These are phyloP conservation scores for Penstemon davidsonii DNA, from an alignment of 257 asterid species.

Conservation along the genomic window DNA sequence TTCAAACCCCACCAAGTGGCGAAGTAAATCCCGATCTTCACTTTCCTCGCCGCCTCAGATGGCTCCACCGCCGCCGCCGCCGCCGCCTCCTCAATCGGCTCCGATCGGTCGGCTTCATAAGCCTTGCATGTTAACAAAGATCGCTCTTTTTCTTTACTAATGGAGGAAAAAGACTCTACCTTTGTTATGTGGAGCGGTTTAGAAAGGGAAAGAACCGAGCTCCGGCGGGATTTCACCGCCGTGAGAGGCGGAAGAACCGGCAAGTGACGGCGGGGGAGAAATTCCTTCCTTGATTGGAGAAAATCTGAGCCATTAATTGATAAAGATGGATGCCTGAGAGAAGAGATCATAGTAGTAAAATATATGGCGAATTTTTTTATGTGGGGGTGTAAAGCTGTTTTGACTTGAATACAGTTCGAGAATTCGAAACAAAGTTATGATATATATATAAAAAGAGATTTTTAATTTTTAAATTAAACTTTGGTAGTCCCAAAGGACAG, in stretches of 20 bases:
- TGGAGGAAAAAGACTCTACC: constrained; percentile 25
- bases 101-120: constrained; percentile 71
- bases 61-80: constrained; percentile 22
- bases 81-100: constrained; percentile 42
- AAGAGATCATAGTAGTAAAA: constrained; percentile 58
- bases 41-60: constrained; percentile 67
- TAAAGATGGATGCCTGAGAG: constrained; percentile 48
- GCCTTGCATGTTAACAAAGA: constrained; percentile 58
- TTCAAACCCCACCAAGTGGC: constrained; percentile 97
- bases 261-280: constrained; percentile 21
- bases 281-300: constrained; percentile 32
- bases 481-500: constrained; percentile 39
- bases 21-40: constrained; percentile 83
- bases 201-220: constrained; percentile 32
- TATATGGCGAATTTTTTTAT: constrained; percentile 23
- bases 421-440: neutral
- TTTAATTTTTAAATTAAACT: neutral
- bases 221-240: constrained; percentile 31
- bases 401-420: constrained; percentile 21
- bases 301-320: constrained; percentile 42
- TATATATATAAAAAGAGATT: too few relatives aligned
- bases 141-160: constrained; percentile 23
- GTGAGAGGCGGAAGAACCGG: constrained; percentile 38
- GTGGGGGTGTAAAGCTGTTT: constrained; percentile 13
- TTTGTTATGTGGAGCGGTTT: constrained; percentile 55